Evolutionary conservation across 306 rosid genomes (phyloP), one percentile per base, ranked within the genome.

Genomic region (Cicer chorassanicum): DNA sequence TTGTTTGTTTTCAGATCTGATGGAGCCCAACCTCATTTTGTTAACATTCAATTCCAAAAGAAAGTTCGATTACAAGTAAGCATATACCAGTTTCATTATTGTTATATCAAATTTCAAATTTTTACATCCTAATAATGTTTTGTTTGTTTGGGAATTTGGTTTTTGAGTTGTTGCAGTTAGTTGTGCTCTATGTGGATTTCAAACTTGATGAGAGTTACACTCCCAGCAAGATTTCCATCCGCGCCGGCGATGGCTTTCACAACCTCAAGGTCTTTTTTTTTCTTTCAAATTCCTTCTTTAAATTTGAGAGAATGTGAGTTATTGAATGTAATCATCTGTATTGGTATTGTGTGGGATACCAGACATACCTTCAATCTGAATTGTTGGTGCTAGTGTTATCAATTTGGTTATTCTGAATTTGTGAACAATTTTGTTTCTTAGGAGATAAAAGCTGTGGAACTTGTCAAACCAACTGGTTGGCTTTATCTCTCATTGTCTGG

Each of bases 191-290:
- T 78, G 90, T 91, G 80, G 95, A 94, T 86, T 90, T 91, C 88
- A 91, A 94, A 88, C 89, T 86, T 48, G 98, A 94, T 8, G 98
- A 94, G 80, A 94, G 98, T 88, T 94, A 94, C 66, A 94, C 98
- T 8, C 97, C 96, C 0, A 87, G 96, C 55, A 91, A 89, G 82
- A 70, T 94, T 38, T 90, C 96, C 16, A 87, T 94, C 6, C 96
- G 97, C 0, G 91, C 96, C 0, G 96, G 98, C 21, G 98, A 89
- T 63, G 98, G 97, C 43, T 94, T 94, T 74, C 98, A 94, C 84
- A 94, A 91, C 78, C 75, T 94, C 82, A 94, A 90, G 93, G 97
- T 93, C 29, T 9, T 53, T 49, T 59, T 54, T 29, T 3, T 3
- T 13, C 36, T 29, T 29, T 12, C 15, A 34, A 4, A 4, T 12